These are phyloP conservation scores for Cladosporium sphaerospermum DNA, from an alignment of 2,329 filamentous ascomycete species.

Conservation along the genomic window DNA sequence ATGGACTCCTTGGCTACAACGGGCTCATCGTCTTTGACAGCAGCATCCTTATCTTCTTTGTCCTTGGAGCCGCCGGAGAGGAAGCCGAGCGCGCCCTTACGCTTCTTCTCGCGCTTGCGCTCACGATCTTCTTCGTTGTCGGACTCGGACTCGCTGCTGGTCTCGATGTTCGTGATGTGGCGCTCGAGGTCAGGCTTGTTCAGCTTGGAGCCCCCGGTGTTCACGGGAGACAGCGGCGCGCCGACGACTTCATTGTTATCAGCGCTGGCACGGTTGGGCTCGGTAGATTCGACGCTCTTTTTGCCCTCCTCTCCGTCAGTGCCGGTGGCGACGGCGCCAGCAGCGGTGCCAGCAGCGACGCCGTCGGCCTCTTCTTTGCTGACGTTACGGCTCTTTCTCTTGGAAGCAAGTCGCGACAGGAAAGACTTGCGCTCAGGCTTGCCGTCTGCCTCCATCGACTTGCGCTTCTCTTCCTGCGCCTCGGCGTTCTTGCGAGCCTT, in stretches of 20 bases:
- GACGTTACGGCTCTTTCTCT: constrained; percentile 23
- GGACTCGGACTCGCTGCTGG: constrained; percentile 15
- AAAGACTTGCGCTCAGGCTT: constrained; percentile 11
- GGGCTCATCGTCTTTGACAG: constrained; percentile 5
- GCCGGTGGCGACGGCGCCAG: constrained; percentile 3
- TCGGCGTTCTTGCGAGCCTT: constrained; percentile 49
- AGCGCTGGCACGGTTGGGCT: background rate
- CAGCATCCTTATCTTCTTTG: background rate
- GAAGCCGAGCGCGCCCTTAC: background rate
- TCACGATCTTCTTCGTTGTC: constrained; percentile 14
- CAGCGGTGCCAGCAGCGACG: constrained; percentile 12
- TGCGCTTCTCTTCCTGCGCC: constrained; percentile 52
- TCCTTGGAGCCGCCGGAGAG: background rate
- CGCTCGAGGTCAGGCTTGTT: constrained; percentile 26
- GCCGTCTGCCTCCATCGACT: constrained; percentile 27
- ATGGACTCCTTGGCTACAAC: background rate
- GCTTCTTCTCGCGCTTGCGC: constrained; percentile 17
- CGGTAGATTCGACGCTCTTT: background rate
- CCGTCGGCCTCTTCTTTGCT: constrained; percentile 20
- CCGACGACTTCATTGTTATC: background rate
- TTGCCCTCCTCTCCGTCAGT: constrained; percentile 10
- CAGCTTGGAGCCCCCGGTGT: constrained; percentile 8
- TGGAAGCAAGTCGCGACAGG: constrained; percentile 8
- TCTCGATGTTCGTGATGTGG: constrained; percentile 26
- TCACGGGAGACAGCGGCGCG: background rate